A percentile compares a stretch with the other conserved stretches of the same genome.
Evolutionary conservation across 2,329 filamentous ascomycete species (phyloP).

Genomic region (Fusarium algeriense): DNA sequence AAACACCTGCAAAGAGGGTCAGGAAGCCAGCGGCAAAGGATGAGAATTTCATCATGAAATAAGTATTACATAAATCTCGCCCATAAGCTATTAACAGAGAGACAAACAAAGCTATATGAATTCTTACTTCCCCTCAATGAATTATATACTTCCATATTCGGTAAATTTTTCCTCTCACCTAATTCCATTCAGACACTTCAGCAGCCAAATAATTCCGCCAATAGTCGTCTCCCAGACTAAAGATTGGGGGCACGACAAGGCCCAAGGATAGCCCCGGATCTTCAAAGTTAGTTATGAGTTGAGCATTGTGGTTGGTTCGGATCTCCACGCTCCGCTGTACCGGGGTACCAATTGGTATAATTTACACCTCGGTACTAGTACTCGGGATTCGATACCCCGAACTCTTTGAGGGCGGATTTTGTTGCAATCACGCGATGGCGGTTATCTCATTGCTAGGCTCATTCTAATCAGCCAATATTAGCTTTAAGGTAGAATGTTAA

Average conservation of each 20-base stretch:
- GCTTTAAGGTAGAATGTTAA: no score
- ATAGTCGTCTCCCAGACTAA: accelerated
- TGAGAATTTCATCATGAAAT: not conserved
- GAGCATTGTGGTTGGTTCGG: not conserved
- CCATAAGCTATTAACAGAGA: not conserved
- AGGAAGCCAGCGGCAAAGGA: not conserved
- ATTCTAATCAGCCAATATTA: no score
- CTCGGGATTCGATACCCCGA: not conserved
- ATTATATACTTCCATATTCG: not conserved
- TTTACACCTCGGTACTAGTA: not conserved
- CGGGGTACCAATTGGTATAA: not conserved
- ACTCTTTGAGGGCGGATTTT: accelerated
- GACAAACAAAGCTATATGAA: no score
- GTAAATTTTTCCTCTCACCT: not conserved
- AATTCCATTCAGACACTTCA: not conserved
- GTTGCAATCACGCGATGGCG: no score
- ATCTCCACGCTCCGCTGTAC: not conserved
- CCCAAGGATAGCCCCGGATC: not conserved
- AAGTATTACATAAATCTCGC: not conserved
- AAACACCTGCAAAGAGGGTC: not conserved
- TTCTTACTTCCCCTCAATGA: not conserved
- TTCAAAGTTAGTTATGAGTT: not conserved
- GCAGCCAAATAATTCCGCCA: not conserved
- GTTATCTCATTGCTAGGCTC: no score
- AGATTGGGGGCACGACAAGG: not conserved